Evolutionary conservation across 106 monocot genomes (phyloP), one percentile per base, ranked within the genome.

Genomic region (Allium cepa): DNA sequence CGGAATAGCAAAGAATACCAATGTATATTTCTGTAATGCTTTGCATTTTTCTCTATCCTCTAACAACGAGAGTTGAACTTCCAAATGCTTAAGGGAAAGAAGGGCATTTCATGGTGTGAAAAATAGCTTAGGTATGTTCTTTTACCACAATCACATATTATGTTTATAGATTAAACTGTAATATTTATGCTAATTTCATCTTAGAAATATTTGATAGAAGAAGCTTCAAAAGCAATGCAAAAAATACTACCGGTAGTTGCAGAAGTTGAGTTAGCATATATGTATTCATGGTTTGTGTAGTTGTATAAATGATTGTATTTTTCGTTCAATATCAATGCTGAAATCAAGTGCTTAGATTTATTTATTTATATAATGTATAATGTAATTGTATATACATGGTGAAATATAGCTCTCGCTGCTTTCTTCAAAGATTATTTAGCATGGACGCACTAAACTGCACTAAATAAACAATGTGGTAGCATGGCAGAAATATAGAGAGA

Each of bases 61-160:
- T 78, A 7, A 28, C 66, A 4, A 18, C 55, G 13, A 65, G 69
- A 47, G 68, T 71, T 55, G 70, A 50, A 11, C 11, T 12, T 11
- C 49, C 82, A 0, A 76, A 88, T 12, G 92, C 78, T 11, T 92
- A 87, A 88, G 92, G 87, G 15, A 87, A 92, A 65, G 75, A 85
- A 68, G 92, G 92, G 28, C 92, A 92, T 67, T 88, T 71, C 80
- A 92, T 92, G 84, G 80, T 88, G 58, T 92, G 92, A 82, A 92
- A 92, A 80, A 88, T 92, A 12, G 92, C 92, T 10, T 88, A 92
- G 88, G 92, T 92, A 50, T 11, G 11, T 14, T 58, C 11, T 8
- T 16, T 16, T 15, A 1, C 11, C 58, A 16, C 8, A 8, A 15
- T 58, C 15, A 5, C 1, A 5, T 58, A 7, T 16, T 1, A 1